Conservation (phyloP, 495 filamentous ascomycete species). For the Staphylotrichum longicolle region DNA sequence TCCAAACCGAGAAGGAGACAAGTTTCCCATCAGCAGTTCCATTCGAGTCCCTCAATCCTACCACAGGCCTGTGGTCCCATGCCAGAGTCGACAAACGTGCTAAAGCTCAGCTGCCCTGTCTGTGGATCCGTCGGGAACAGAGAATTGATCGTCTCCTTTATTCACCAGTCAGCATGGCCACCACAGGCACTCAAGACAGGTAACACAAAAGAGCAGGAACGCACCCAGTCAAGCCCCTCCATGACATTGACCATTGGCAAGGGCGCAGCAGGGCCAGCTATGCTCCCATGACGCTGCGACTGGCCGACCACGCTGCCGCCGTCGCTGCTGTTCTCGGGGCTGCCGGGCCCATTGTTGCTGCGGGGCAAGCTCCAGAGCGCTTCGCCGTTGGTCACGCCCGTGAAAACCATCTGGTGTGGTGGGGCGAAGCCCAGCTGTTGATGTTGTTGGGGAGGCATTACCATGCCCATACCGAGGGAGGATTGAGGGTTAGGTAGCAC, state of each 20-base stretch:
- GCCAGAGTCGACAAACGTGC: conserved; percentile 5
- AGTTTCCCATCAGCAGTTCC: no score
- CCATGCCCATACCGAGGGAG: conserved; percentile 1
- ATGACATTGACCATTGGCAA: conserved; percentile 23
- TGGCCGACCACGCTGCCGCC: conserved; percentile 28
- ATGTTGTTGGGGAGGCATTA: conserved; percentile 1
- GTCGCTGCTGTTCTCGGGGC: conserved; percentile 40
- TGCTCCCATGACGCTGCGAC: conserved; percentile 19
- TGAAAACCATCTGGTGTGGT: conserved; percentile 37
- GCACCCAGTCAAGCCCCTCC: conserved; percentile 40
- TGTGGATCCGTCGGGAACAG: conserved; percentile 40
- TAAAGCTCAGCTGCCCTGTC: conserved; percentile 35
- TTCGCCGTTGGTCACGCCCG: conserved; percentile 47
- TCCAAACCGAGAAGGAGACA: no score
- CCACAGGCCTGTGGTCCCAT: neutral
- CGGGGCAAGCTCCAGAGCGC: conserved; percentile 45
- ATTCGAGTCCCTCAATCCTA: neutral
- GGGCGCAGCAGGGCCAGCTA: conserved; percentile 5
- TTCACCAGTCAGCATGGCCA: neutral
- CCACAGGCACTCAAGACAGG: conserved; percentile 3
- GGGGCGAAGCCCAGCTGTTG: neutral
- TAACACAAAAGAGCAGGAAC: conserved; percentile 12
- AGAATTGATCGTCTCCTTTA: conserved; percentile 33
- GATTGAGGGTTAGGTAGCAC: neutral
- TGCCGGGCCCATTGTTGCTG: conserved; percentile 26